Evolutionary conservation across 805 yeast species (phyloP).

Genomic region (Suhomyces sp.): DNA sequence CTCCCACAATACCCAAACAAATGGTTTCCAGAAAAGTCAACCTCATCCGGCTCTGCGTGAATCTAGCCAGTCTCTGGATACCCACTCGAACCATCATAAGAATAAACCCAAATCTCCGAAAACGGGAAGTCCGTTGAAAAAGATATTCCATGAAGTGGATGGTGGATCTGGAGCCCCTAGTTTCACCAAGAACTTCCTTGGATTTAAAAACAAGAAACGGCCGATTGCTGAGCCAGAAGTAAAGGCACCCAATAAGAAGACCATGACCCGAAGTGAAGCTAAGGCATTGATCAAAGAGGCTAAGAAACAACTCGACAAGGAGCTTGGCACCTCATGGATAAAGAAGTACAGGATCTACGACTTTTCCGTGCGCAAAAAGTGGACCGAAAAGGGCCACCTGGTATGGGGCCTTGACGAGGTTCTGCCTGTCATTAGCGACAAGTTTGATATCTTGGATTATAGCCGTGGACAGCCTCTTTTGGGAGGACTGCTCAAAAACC

Average conservation of each 20-base stretch:
- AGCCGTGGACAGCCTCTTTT: constrained; percentile 33
- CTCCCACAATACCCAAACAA: not conserved
- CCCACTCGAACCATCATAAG: not conserved
- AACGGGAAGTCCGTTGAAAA: not conserved
- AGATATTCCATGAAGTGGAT: not conserved
- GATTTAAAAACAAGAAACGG: not conserved
- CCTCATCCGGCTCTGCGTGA: not conserved
- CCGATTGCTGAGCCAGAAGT: not conserved
- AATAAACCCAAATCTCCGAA: not conserved
- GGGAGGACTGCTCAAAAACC: constrained; percentile 26
- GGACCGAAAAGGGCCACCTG: constrained; percentile 23
- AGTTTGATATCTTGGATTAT: constrained; percentile 35
- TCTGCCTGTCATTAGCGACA: constrained; percentile 26
- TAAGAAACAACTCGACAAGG: constrained; percentile 20
- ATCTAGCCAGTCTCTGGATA: not conserved
- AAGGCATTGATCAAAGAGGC: constrained; percentile 26
- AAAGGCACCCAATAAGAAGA: not conserved
- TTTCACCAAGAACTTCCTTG: not conserved
- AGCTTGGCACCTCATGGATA: constrained; percentile 35
- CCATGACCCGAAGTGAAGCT: constrained; percentile 18
- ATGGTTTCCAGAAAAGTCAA: not conserved
- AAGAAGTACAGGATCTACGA: constrained; percentile 27
- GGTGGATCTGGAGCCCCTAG: not conserved
- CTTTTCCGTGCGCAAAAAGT: constrained; percentile 17
- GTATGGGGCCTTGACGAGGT: constrained; percentile 37